phyloP scores from a whole-genome alignment of 1,139 yeast genomes.

The Blastobotrys aristatus region DNA sequence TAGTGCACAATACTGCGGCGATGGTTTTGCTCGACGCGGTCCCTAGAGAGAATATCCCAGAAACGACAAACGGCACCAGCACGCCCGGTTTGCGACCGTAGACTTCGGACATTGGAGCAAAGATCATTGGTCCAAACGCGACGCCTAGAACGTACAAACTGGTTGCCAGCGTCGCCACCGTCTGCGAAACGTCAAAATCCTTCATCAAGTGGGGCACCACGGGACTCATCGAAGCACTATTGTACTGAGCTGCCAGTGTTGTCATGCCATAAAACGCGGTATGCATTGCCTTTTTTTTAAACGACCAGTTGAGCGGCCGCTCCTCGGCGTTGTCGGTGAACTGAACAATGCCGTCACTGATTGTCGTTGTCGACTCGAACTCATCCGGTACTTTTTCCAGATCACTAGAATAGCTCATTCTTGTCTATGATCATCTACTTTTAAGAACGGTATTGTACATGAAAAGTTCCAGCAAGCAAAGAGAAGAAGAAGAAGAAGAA shows the following conservation, averaged over 20 bases:
- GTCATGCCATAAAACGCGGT: conserved; percentile 41
- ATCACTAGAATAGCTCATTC: no score
- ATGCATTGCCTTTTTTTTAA: conserved; percentile 34
- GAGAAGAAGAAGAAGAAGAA: background rate
- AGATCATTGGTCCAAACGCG: conserved; percentile 69
- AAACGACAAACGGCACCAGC: conserved; percentile 54
- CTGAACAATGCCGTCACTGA: conserved; percentile 3
- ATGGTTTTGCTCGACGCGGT: conserved; percentile 40
- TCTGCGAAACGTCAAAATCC: conserved; percentile 50
- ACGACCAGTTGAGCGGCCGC: conserved; percentile 38
- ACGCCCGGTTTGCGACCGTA: conserved; percentile 71
- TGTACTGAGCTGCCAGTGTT: conserved; percentile 43
- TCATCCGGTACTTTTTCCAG: background rate
- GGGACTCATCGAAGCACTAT: conserved; percentile 40
- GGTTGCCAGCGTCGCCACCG: conserved; percentile 58
- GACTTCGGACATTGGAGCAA: conserved; percentile 78
- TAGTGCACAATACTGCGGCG: conserved; percentile 57
- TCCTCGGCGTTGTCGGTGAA: conserved; percentile 23
- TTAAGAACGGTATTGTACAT: background rate
- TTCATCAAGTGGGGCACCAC: conserved; percentile 44
- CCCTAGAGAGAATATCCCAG: conserved; percentile 35
- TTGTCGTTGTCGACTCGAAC: conserved; percentile 3
- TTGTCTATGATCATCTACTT: background rate
- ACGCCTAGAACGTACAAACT: conserved; percentile 69
- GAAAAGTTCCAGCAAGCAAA: background rate